A percentile compares a stretch with the other conserved stretches of the same genome.
Conservation (phyloP, 805 yeast genomes). For the Scheffersomyces coipomensis region DNA sequence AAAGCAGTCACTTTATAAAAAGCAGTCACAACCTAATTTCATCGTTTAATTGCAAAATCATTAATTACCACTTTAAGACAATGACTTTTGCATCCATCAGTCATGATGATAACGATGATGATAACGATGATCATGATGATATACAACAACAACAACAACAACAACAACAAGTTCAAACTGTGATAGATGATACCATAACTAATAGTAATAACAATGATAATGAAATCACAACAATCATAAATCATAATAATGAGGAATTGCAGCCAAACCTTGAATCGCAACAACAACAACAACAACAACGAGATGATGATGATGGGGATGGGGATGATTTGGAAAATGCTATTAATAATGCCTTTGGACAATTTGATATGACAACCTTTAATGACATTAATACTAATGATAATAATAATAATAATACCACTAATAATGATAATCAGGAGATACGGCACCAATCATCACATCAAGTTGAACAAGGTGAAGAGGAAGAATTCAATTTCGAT, state of each 20-base stretch:
- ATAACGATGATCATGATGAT: not conserved
- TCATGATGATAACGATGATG: not conserved
- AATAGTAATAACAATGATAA: not conserved
- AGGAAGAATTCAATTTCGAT: no score
- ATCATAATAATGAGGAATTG: not conserved
- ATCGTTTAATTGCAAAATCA: not conserved
- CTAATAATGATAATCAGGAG: not conserved
- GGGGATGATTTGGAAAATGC: not conserved
- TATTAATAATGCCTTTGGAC: conserved; percentile 38
- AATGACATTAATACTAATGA: not conserved
- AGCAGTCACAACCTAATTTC: conserved; percentile 16
- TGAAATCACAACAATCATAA: not conserved
- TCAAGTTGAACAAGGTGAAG: conserved; percentile 1
- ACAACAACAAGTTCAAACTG: no score
- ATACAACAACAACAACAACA: no score
- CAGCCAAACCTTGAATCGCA: not conserved
- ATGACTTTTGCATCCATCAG: not conserved
- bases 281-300: not conserved
- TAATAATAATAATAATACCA: not conserved
- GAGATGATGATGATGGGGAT: not conserved
- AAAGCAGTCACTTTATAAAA: conserved; percentile 19
- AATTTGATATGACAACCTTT: conserved; percentile 15
- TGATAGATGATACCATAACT: no score
- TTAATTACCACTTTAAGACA: not conserved
- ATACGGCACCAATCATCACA: conserved; percentile 1